Conservation (phyloP, 192 early-diverging fungal genomes). For the Cladochytrium replicatum region DNA sequence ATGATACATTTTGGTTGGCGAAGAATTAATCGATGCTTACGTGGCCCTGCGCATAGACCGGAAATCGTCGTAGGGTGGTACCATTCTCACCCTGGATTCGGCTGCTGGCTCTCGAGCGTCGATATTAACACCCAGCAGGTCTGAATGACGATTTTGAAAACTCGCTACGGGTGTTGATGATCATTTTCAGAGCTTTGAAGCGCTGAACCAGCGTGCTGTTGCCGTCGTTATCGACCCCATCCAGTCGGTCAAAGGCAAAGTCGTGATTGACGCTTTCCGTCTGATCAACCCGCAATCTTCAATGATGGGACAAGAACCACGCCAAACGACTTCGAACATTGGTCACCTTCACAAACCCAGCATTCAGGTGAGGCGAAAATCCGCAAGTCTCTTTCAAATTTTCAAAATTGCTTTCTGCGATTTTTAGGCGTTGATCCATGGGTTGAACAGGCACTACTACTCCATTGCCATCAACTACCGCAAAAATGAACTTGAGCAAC, state of each 20-base stretch:
- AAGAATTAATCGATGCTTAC: neutral
- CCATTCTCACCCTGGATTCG: constrained; percentile 99
- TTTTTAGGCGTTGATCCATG: constrained; percentile 83
- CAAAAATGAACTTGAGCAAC: constrained; percentile 98
- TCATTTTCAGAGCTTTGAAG: constrained; percentile 72
- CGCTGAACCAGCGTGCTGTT: constrained; percentile 85
- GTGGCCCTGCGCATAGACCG: constrained; percentile 65
- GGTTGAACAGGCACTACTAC: constrained; percentile 97
- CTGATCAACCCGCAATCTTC: constrained; percentile 82
- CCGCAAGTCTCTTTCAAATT: constrained; percentile 7
- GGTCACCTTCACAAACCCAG: constrained; percentile 96
- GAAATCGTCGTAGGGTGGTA: constrained; percentile 99
- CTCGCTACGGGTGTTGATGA: constrained; percentile 1
- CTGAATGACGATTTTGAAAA: too few relatives aligned
- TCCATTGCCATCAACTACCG: constrained; percentile 99
- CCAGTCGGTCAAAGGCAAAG: constrained; percentile 99
- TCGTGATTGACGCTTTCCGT: constrained; percentile 99
- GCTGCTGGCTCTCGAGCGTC: constrained; percentile 99
- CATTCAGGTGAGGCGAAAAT: constrained; percentile 61
- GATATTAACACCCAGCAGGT: constrained; percentile 99
- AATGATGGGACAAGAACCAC: constrained; percentile 83
- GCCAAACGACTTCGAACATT: constrained; percentile 97
- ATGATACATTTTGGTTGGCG: constrained; percentile 5
- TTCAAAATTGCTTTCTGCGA: too few relatives aligned
- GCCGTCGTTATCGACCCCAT: constrained; percentile 99